These are phyloP conservation scores for Angomonas ambiguus DNA, from an alignment of 208 protist species.

Conservation along the genomic window DNA sequence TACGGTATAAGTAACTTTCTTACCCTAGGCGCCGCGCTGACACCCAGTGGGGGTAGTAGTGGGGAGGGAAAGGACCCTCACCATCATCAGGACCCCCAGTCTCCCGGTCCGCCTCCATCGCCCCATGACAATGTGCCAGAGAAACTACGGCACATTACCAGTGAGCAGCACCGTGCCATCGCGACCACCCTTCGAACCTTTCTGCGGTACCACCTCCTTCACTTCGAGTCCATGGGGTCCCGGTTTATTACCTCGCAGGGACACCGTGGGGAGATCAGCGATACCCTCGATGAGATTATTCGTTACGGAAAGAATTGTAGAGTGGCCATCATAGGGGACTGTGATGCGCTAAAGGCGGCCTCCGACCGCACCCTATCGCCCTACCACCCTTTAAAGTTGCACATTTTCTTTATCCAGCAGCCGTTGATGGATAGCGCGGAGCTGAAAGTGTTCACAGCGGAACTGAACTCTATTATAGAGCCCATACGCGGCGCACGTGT, in stretches of 20 bases:
- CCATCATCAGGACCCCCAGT: not conserved
- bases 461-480: not conserved
- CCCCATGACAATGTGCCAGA: not conserved
- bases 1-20: constrained; percentile 26
- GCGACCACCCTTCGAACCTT: constrained; percentile 28
- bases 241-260: constrained; percentile 57
- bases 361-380: not conserved
- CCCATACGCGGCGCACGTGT: not conserved
- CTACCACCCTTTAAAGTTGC: constrained; percentile 26
- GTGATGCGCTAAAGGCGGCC: constrained; percentile 19
- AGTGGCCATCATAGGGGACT: constrained; percentile 34
- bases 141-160: not conserved
- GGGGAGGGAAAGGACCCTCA: not conserved
- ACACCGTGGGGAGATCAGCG: constrained; percentile 56
- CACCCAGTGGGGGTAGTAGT: no score
- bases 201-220: constrained; percentile 58
- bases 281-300: constrained; percentile 48
- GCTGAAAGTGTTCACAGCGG: constrained; percentile 9
- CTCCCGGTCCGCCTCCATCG: not conserved
- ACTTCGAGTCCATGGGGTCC: constrained; percentile 40
- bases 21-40: constrained; percentile 8
- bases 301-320: constrained; percentile 35
- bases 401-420: constrained; percentile 54
- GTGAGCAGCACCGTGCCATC: constrained; percentile 13
- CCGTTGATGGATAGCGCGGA: constrained; percentile 39